Percentiles rank a stretch among this genome's conserved stretches.
phyloP scores from a whole-genome alignment of 306 rosid genomes.

The Pyrus betulifolia region DNA sequence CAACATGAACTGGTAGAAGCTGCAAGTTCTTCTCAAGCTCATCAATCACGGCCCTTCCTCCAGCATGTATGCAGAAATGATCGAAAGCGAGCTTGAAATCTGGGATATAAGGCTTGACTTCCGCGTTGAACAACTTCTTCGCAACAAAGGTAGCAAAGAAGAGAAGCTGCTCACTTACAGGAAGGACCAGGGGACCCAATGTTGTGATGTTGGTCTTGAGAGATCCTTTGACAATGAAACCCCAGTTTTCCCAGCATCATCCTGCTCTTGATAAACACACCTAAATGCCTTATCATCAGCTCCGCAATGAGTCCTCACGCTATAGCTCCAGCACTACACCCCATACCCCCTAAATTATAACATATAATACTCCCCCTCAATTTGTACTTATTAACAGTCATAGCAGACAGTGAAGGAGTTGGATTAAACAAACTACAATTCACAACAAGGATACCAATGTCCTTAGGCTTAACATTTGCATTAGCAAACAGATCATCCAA shows the following conservation, averaged over 20 bases:
- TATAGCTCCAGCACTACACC: conserved; percentile 59
- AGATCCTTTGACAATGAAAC: conserved; percentile 52
- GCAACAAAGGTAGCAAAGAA: conserved; percentile 42
- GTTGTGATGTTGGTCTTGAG: conserved; percentile 22
- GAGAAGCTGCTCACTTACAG: conserved; percentile 50
- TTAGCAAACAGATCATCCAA: conserved; percentile 46
- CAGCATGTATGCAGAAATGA: conserved; percentile 28
- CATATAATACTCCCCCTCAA: conserved; percentile 38
- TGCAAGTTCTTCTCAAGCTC: conserved; percentile 52
- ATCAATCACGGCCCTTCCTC: conserved; percentile 41
- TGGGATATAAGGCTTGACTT: neutral
- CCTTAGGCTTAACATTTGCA: conserved; percentile 1
- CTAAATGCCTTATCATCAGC: conserved; percentile 50
- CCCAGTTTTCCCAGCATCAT: conserved; percentile 35
- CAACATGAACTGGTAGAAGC: conserved; percentile 36
- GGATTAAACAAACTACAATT: conserved; percentile 63
- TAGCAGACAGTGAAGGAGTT: conserved; percentile 50
- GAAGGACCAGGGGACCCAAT: conserved; percentile 46
- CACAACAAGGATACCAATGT: conserved; percentile 23
- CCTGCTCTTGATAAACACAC: conserved; percentile 54
- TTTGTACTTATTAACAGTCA: conserved; percentile 52
- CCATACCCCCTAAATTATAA: conserved; percentile 58
- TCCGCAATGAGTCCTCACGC: conserved; percentile 63
- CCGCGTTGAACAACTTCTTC: conserved; percentile 36
- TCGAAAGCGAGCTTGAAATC: conserved; percentile 51